Base-by-base conservation (phyloP, 2,329 filamentous ascomycete species). In the Phyllosticta citriasiana region DNA sequence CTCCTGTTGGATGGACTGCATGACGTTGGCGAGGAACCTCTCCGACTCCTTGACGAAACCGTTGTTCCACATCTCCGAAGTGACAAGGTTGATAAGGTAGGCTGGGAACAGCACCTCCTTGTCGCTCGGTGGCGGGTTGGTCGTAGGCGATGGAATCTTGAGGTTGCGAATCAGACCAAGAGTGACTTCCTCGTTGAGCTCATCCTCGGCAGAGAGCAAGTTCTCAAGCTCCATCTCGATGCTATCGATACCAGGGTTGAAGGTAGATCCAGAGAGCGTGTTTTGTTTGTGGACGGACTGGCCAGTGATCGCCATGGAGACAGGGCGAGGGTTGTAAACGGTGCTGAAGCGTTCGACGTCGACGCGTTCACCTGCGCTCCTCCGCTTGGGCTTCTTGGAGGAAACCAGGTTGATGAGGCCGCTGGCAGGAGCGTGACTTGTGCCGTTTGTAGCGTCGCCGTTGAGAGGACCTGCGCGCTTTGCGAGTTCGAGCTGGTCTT, bases 11-110 rank as follows among this genome's bases (percentile, higher is more conserved):
- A 99, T 97, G 7, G 92, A 96, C 77, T 97, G 94, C 94, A 99
- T 99, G 66, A 99, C 94, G 70, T 97, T 99, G 71, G 94, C 94
- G 65, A 99, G 82, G 84, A 99, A 99, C 60, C 93, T 89, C 77
- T 99, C 94, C 3, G 94, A 97, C 77, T 99, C 94, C 80, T 99
- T 99, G 69, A 99, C 94, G 72, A 97, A 99, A 55, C 94, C 94
- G 70, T 99, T 99, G 80, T 99, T 99, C 94, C 94, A 99, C 94
- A 99, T 99, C 79, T 99, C 94, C 16, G 92, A 97, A 12, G 94
- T 99, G 65, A 99, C 94, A 64, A 99, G 82, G 76, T 99, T 99
- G 80, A 99, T 99, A 68, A 99, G 86, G 75, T 97, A 99, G 9
- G 94, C 93, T 35, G 94, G 94, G 87, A 99, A 99, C 58, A 99